A percentile compares a stretch with the other conserved stretches of the same genome.
These are phyloP conservation scores for Backusella sp. DNA, from an alignment of 192 early-diverging fungal species.

Conservation along the genomic window DNA sequence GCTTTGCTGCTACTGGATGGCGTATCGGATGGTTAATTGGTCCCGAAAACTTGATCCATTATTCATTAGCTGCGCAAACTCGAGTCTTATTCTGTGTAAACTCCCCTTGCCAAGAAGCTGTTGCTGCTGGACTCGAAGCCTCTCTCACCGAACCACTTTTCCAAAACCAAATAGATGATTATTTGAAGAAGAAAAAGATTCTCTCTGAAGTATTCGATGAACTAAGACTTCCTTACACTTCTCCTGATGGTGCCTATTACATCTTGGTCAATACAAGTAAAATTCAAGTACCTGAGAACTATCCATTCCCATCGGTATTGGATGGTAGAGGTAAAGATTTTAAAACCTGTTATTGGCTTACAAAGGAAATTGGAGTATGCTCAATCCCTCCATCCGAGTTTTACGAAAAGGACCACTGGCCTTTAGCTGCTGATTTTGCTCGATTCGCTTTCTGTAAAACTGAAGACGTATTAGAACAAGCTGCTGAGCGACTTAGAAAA, in stretches of 20 bases:
- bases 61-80: conserved; percentile 83
- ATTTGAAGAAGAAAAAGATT: conserved; percentile 70
- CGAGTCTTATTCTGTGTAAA: conserved; percentile 87
- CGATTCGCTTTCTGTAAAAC: conserved; percentile 96
- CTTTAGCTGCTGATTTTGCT: conserved; percentile 69
- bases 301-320: conserved; percentile 54
- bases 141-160: conserved; percentile 66
- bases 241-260: conserved; percentile 93
- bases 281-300: conserved; percentile 63
- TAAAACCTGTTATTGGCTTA: conserved; percentile 80
- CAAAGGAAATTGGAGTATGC: conserved; percentile 86
- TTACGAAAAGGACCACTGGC: conserved; percentile 67
- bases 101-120: conserved; percentile 87
- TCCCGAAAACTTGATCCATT: conserved; percentile 67
- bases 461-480: conserved; percentile 75
- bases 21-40: conserved; percentile 93
- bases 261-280: conserved; percentile 79
- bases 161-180: conserved; percentile 60
- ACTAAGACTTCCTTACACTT: conserved; percentile 72
- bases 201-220: conserved; percentile 66
- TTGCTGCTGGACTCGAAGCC: conserved; percentile 70
- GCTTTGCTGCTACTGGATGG: conserved; percentile 96
- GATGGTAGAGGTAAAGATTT: conserved; percentile 68
- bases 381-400: conserved; percentile 93
- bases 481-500: conserved; percentile 62